Evolutionary conservation across 108 stramenopile genomes (phyloP).

Genomic region (Aurantiochytrium sp.): DNA sequence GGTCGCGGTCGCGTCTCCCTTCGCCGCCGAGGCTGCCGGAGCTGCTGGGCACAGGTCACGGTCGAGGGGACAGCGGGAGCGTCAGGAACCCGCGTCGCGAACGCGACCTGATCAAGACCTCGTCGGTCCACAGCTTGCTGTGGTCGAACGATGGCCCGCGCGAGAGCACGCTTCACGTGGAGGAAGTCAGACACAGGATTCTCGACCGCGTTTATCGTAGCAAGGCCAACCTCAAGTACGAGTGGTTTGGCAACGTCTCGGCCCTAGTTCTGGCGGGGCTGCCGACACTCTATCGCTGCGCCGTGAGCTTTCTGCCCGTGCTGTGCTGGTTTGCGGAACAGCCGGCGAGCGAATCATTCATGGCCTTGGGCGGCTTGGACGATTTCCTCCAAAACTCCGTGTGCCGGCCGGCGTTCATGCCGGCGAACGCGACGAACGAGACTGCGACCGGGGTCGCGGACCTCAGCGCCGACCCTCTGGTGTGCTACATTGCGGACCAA

Average conservation of each 20-base stretch:
- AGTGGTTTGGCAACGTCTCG: neutral
- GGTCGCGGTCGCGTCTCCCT: too few species aligned
- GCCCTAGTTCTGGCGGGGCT: neutral
- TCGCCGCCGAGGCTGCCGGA: neutral
- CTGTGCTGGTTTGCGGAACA: conserved; percentile 26
- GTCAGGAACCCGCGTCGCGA: neutral
- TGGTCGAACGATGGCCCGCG: neutral
- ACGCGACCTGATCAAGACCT: neutral
- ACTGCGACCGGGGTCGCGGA: neutral
- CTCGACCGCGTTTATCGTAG: neutral
- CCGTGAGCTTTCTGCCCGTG: neutral
- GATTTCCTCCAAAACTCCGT: neutral
- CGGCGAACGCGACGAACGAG: neutral
- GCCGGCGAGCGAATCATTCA: neutral
- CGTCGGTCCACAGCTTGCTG: neutral
- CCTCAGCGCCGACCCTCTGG: neutral
- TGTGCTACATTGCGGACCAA: neutral
- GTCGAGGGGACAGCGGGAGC: neutral
- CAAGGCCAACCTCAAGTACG: neutral
- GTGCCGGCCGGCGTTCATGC: neutral
- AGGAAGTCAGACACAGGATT: neutral
- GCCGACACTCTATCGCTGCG: neutral
- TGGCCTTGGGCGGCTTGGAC: neutral
- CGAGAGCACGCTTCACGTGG: neutral
- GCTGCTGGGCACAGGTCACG: neutral